Evolutionary conservation across 2,329 filamentous ascomycete genomes (phyloP).

Genomic region (Elsinoe ampelina): DNA sequence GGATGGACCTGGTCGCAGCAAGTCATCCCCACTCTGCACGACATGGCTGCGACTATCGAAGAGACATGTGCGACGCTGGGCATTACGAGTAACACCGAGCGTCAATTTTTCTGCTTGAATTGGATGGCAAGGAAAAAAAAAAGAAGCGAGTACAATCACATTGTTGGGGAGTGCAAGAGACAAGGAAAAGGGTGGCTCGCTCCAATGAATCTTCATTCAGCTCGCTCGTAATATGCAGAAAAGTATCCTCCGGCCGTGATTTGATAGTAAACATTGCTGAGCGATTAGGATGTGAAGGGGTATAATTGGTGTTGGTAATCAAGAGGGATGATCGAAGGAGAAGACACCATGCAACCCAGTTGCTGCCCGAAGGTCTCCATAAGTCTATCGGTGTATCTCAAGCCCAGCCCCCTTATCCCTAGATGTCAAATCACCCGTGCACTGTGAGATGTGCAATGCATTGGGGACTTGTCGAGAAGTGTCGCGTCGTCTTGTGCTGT

Average conservation of each 20-base stretch:
- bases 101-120: neutral
- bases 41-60: neutral
- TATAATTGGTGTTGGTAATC: conserved; percentile 1
- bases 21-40: neutral
- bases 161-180: neutral
- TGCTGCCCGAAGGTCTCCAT: neutral
- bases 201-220: neutral
- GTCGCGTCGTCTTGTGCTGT: conserved; percentile 4
- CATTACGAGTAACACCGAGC: neutral
- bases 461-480: neutral
- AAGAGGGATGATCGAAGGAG: neutral
- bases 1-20: neutral
- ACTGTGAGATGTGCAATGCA: neutral
- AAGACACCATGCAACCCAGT: conserved; percentile 3
- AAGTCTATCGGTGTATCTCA: conserved; percentile 14
- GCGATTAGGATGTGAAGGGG: neutral
- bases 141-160: neutral
- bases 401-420: neutral
- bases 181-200: neutral
- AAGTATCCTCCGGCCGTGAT: conserved; percentile 1
- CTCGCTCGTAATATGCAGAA: neutral
- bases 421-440: neutral
- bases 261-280: neutral
- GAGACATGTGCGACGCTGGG: no score
- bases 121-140: neutral